Evolutionary conservation across 2,329 filamentous ascomycete species (phyloP), one percentile per base, ranked within the genome.

Genomic region (Lomentospora prolificans): DNA sequence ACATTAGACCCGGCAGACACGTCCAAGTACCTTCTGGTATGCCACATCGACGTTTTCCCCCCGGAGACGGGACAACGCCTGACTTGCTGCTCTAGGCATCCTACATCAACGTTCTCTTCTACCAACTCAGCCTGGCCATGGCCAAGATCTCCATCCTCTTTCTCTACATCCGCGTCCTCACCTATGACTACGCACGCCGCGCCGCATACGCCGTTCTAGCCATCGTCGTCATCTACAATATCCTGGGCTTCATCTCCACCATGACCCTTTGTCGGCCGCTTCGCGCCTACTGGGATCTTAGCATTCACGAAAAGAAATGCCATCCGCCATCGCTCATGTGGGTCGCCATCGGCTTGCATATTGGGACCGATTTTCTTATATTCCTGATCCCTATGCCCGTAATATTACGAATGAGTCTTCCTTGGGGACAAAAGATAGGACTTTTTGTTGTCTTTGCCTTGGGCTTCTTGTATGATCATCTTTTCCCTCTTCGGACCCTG

Each of bases 371-470:
- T 28, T 46, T 64, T 1, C 22, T 65, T 8, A 63, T 69, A 17
- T 59, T 69, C 17, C 19, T 58, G 2, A 51, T 69, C 1, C 67
- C 67, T 1, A 57, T 67, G 2, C 65, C 64, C 1, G 61, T 64
- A 22, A 59, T 68, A 7, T 65, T 60, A 51, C 58, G 53, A 10
- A 56, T 69, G 3, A 60, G 62, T 17, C 58, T 68, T 30, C 64
- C 61, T 0, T 53, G 24, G 4, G 39, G 53, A 0, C 62, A 65
- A n/a, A 67, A 64, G 36, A 1, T 64, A 6, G 61, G 61, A 2
- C 55, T 67, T 2, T 57, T 55, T 1, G 59, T 59, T 3, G 59
- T 66, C 28, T 65, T 66, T 19, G 36, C 60, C 12, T 53, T 65
- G 6, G 66, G 66, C 0, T 53, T 60, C 6, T 61, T 65, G 63